Evolutionary conservation across 1,284 basidiomycete genomes (phyloP).

Genomic region (Leccinum pseudoinsigne): DNA sequence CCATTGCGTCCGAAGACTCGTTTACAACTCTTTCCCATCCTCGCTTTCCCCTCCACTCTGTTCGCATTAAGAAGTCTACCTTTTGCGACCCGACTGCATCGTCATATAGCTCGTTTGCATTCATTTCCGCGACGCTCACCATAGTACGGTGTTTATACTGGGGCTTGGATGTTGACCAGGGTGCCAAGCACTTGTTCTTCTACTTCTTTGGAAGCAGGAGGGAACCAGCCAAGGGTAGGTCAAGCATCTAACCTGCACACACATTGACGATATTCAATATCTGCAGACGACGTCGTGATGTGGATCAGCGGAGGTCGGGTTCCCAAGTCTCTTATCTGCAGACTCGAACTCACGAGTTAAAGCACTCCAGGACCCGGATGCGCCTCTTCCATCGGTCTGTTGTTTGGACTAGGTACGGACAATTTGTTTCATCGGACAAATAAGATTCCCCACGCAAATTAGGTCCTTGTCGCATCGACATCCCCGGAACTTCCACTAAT

Average conservation of each 20-base stretch:
- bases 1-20: constrained; percentile 35
- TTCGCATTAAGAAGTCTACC: constrained; percentile 56
- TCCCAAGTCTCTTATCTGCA: constrained; percentile 19
- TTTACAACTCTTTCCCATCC: constrained; percentile 49
- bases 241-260: background rate
- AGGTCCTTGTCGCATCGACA: constrained; percentile 62
- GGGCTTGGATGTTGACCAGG: constrained; percentile 57
- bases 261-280: background rate
- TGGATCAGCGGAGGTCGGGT: constrained; percentile 67
- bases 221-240: constrained; percentile 53
- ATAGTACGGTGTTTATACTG: constrained; percentile 52
- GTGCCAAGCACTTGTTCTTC: constrained; percentile 73
- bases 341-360: constrained; percentile 3
- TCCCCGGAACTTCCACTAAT: constrained; percentile 45
- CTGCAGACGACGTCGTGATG: constrained; percentile 63
- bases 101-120: constrained; percentile 36
- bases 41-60: constrained; percentile 48
- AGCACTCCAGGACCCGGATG: constrained; percentile 55
- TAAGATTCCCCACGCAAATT: constrained; percentile 9
- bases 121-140: constrained; percentile 4
- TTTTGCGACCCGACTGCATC: constrained; percentile 67
- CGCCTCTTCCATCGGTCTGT: constrained; percentile 61
- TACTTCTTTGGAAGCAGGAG: constrained; percentile 83
- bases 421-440: background rate
- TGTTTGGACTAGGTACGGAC: constrained; percentile 62